These are phyloP conservation scores for Podaxis sp. DNA, from an alignment of 768 basidiomycete genomes.

Conservation along the genomic window DNA sequence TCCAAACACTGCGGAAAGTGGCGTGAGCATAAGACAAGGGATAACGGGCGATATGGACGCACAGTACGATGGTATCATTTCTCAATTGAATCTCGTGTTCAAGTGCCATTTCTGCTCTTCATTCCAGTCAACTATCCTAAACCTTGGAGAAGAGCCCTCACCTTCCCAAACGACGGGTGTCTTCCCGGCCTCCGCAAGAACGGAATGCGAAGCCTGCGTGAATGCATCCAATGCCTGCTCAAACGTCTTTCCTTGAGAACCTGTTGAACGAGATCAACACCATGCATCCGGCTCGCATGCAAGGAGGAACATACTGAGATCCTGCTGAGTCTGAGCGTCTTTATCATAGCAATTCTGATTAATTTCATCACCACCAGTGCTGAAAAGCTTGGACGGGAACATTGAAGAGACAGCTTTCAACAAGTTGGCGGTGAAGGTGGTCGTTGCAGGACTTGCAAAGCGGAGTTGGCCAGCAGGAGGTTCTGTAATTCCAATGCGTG, in stretches of 20 bases:
- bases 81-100: slow-evolving; percentile 43
- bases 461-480: slow-evolving; percentile 87
- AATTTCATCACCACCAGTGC: slow-evolving; percentile 83
- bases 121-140: background rate
- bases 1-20: slow-evolving; percentile 59
- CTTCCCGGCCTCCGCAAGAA: slow-evolving; percentile 56
- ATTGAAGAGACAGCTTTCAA: slow-evolving; percentile 50
- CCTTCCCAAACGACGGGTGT: slow-evolving; percentile 83
- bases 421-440: slow-evolving; percentile 58
- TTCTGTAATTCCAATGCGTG: slow-evolving; percentile 34
- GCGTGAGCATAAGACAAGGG: background rate
- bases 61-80: slow-evolving; percentile 59
- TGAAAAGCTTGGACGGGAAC: slow-evolving; percentile 60
- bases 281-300: background rate
- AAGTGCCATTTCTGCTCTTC: slow-evolving; percentile 63
- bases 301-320: slow-evolving; percentile 38
- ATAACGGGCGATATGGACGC: slow-evolving; percentile 22
- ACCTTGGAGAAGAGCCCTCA: slow-evolving; percentile 20
- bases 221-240: slow-evolving; percentile 65
- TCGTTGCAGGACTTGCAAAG: slow-evolving; percentile 57
- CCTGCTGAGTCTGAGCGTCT: slow-evolving; percentile 57
- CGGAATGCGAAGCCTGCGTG: slow-evolving; percentile 53
- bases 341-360: slow-evolving; percentile 64
- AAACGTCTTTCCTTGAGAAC: slow-evolving; percentile 47
- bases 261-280: slow-evolving; percentile 17